Percentiles rank a stretch among this genome's conserved stretches.
Evolutionary conservation across 768 basidiomycete genomes (phyloP).

Genomic region (Piloderma croceum): DNA sequence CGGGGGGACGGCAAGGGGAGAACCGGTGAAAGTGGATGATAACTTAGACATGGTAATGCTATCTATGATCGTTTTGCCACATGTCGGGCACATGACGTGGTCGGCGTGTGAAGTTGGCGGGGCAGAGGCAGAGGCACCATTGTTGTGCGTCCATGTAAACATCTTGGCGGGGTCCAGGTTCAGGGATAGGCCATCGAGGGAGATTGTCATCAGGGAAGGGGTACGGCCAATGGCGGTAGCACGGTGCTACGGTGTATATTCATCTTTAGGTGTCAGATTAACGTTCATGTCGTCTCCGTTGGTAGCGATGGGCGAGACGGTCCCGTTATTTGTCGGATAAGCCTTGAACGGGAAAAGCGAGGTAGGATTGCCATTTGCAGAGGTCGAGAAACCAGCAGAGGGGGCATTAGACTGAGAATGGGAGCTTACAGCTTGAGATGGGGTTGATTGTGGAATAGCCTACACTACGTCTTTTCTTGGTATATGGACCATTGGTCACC

Average conservation of each 20-base stretch:
- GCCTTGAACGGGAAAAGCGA: conserved; percentile 12
- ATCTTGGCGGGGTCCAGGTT: conserved; percentile 32
- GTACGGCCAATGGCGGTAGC: background rate
- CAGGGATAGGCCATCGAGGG: conserved; percentile 43
- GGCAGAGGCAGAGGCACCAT: conserved; percentile 30
- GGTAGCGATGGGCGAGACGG: conserved; percentile 17
- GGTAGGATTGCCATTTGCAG: conserved; percentile 10
- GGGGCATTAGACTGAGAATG: too few species aligned
- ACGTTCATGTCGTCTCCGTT: conserved; percentile 21
- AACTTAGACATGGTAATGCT: conserved; percentile 26
- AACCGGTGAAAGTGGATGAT: conserved; percentile 6
- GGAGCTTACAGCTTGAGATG: too few species aligned
- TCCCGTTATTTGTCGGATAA: conserved; percentile 13
- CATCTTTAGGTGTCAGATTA: conserved; percentile 16
- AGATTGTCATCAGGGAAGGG: conserved; percentile 36
- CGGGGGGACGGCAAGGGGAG: conserved; percentile 22
- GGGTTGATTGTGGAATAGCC: too few species aligned
- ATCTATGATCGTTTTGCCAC: conserved; percentile 47
- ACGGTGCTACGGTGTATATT: conserved; percentile 13
- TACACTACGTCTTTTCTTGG: conserved; percentile 40
- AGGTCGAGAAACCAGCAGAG: conserved; percentile 2
- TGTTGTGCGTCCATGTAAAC: conserved; percentile 23
- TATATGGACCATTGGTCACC: conserved; percentile 32
- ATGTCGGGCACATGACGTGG: conserved; percentile 47
- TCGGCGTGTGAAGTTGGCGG: conserved; percentile 38